Evolutionary conservation across 106 monocot genomes (phyloP).

Genomic region (Dendrobium huoshanense): DNA sequence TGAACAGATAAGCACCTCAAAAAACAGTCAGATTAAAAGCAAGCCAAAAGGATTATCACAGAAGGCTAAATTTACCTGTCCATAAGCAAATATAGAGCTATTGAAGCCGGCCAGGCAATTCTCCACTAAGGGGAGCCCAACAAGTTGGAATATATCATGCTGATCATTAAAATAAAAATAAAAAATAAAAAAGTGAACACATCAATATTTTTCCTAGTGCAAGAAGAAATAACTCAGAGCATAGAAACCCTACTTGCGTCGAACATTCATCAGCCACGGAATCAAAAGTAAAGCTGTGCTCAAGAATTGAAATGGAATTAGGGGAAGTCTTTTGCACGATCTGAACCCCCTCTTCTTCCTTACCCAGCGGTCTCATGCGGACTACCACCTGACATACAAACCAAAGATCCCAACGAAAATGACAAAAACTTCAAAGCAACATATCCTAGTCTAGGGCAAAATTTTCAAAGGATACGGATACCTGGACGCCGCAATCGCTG

Average conservation of each 20-base stretch:
- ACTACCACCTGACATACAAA: slow-evolving; percentile 47
- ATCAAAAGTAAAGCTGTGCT: slow-evolving; percentile 77
- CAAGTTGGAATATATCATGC: slow-evolving; percentile 71
- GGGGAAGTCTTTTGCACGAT: slow-evolving; percentile 52
- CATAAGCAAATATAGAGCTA: slow-evolving; percentile 92
- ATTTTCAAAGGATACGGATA: not conserved
- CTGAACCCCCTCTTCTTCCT: slow-evolving; percentile 41
- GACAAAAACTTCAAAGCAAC: not conserved
- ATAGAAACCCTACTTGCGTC: slow-evolving; percentile 41
- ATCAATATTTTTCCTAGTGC: not conserved
- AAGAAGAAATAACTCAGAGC: not conserved
- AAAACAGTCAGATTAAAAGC: not conserved
- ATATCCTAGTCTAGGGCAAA: too few relatives aligned
- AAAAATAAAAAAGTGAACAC: too few relatives aligned
- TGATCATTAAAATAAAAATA: slow-evolving; percentile 12
- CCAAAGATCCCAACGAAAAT: not conserved
- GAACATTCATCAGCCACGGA: slow-evolving; percentile 53
- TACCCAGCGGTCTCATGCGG: slow-evolving; percentile 50
- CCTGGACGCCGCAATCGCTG: slow-evolving; percentile 72
- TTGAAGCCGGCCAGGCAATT: slow-evolving; percentile 92
- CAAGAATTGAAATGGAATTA: slow-evolving; percentile 44
- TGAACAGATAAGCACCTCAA: not conserved
- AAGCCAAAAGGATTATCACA: not conserved
- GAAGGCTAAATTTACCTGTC: slow-evolving; percentile 46
- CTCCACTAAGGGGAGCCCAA: slow-evolving; percentile 76